Percentiles rank a stretch among this genome's conserved stretches.
These are phyloP conservation scores for Cardamine occulta DNA, from an alignment of 345 rosid genomes.

Conservation along the genomic window DNA sequence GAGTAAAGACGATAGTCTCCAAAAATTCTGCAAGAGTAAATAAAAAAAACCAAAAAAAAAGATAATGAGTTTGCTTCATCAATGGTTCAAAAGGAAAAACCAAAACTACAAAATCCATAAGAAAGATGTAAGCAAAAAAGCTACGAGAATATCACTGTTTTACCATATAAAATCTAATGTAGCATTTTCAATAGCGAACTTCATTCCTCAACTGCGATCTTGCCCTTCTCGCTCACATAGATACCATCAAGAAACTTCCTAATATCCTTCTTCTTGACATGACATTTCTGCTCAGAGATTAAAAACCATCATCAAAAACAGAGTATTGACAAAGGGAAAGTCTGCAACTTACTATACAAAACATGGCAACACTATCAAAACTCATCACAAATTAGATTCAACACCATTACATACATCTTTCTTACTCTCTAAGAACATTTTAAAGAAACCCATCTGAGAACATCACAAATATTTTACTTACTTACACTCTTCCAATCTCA, in stretches of 20 bases:
- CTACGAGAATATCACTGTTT: constrained; percentile 23
- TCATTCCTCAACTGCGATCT: constrained; percentile 53
- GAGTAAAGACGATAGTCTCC: not conserved
- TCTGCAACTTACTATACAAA: not conserved
- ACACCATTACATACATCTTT: not conserved
- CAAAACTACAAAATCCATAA: constrained; percentile 15
- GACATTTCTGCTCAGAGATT: constrained; percentile 57
- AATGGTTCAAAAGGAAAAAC: constrained; percentile 14
- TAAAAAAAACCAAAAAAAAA: not conserved
- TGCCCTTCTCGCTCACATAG: constrained; percentile 65
- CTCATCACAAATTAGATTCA: not conserved
- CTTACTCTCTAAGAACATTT: not conserved
- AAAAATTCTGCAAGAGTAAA: constrained; percentile 11
- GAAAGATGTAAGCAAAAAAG: constrained; percentile 22
- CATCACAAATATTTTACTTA: not conserved
- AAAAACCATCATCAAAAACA: constrained; percentile 8
- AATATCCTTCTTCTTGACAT: constrained; percentile 70
- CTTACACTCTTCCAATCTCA: not conserved
- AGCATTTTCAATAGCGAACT: constrained; percentile 2
- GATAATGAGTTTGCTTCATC: constrained; percentile 16
- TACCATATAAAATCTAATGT: constrained; percentile 11
- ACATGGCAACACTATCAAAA: not conserved
- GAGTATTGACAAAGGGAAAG: not conserved
- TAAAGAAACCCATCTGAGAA: not conserved
- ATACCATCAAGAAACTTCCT: constrained; percentile 72